Percentiles rank a stretch among this genome's conserved stretches.
Evolutionary conservation across 2,329 filamentous ascomycete genomes (phyloP).

Genomic region (Aureobasidium zeae): DNA sequence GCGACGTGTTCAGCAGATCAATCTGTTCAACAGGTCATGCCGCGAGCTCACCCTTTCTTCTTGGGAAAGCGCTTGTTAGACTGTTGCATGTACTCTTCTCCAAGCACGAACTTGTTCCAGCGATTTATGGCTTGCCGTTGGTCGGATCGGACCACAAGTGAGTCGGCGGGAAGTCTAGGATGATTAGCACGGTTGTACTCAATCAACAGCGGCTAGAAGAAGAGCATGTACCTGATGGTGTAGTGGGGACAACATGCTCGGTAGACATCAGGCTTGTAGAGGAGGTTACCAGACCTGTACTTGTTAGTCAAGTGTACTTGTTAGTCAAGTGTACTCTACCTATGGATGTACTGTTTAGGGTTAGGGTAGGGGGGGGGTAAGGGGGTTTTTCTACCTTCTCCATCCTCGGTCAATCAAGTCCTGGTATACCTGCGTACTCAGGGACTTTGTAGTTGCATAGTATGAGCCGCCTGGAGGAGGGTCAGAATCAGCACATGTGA

Average conservation of each 20-base stretch:
- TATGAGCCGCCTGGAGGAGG: slow-evolving; percentile 56
- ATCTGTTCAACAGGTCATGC: too few species aligned
- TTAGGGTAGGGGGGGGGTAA: too few species aligned
- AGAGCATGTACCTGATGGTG: slow-evolving; percentile 62
- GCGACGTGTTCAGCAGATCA: slow-evolving; percentile 52
- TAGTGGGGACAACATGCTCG: slow-evolving; percentile 89
- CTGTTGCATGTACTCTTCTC: slow-evolving; percentile 57
- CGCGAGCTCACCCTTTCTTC: slow-evolving; percentile 49
- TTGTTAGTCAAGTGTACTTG: background rate
- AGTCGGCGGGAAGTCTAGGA: slow-evolving; percentile 51
- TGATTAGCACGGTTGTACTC: slow-evolving; percentile 10
- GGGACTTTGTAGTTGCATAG: slow-evolving; percentile 53
- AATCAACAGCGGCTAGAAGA: too few species aligned
- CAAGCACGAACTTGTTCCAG: slow-evolving; percentile 63
- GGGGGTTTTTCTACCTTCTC: too few species aligned
- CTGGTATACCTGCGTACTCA: slow-evolving; percentile 62
- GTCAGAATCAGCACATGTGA: slow-evolving; percentile 19
- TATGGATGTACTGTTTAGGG: too few species aligned
- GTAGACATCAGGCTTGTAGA: slow-evolving; percentile 71
- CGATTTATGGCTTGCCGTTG: slow-evolving; percentile 68
- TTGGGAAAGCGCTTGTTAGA: slow-evolving; percentile 56
- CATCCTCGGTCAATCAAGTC: slow-evolving; percentile 63
- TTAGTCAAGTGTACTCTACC: too few species aligned
- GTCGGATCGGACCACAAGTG: slow-evolving; percentile 58
- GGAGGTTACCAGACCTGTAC: slow-evolving; percentile 45